A percentile compares a stretch with the other conserved stretches of the same genome.
Conservation (phyloP, 176 grass and related monocot genomes). For the Carex parvula region DNA sequence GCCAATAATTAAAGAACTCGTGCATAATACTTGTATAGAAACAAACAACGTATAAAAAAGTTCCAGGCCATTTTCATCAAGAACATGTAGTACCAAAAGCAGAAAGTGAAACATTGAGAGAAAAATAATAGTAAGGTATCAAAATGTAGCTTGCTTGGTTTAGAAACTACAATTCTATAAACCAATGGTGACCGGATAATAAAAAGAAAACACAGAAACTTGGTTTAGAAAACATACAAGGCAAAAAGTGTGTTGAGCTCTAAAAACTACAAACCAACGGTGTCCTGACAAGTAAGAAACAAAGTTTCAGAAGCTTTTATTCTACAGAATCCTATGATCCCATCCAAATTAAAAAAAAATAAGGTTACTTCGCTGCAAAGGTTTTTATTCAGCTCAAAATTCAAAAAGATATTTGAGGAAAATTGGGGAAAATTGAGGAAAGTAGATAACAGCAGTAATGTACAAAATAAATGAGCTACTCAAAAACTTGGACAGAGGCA, state of each 20-base stretch:
- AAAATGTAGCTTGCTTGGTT: not conserved
- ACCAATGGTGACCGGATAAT: not conserved
- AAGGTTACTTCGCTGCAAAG: not conserved
- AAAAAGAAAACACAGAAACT: not conserved
- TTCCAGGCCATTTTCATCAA: not conserved
- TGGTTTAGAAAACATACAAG: not conserved
- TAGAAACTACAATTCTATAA: not conserved
- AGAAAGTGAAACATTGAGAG: not conserved
- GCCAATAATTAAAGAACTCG: not conserved
- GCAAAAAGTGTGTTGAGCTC: not conserved
- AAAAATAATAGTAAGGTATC: not conserved
- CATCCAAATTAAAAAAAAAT: conserved; percentile 6
- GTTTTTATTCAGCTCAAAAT: not conserved
- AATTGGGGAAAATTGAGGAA: too few species aligned
- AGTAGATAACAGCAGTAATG: not conserved
- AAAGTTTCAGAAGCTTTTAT: conserved; percentile 2
- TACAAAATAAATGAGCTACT: conserved; percentile 27
- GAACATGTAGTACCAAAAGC: not conserved
- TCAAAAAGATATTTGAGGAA: not conserved
- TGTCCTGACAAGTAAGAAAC: not conserved
- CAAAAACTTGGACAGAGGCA: not conserved
- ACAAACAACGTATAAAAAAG: not conserved
- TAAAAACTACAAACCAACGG: not conserved
- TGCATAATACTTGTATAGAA: not conserved
- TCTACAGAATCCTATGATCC: conserved; percentile 16